Conservation (phyloP, 495 filamentous ascomycete species). For the Annulohypoxylon moriforme region DNA sequence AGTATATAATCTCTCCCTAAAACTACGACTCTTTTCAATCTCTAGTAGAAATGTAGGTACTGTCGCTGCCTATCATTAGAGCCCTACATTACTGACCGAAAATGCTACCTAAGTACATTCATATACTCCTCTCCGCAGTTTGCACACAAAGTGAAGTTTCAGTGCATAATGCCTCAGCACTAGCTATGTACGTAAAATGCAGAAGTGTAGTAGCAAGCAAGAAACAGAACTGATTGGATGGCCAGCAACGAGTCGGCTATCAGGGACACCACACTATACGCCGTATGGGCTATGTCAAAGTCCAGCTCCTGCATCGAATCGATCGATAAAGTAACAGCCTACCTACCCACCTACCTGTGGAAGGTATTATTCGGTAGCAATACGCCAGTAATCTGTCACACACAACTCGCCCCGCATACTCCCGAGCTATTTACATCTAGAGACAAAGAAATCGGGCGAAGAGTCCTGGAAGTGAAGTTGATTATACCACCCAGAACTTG, state of each 20-base stretch:
- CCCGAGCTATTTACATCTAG: neutral
- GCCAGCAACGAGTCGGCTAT: neutral
- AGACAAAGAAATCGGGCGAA: neutral
- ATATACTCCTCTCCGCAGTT: neutral
- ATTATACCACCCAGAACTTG: neutral
- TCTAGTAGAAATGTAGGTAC: neutral
- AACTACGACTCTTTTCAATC: neutral
- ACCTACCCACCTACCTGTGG: neutral
- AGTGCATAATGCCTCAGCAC: constrained; percentile 6
- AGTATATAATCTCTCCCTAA: neutral
- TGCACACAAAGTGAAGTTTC: neutral
- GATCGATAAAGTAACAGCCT: neutral
- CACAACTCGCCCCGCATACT: neutral
- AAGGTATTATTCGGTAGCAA: neutral
- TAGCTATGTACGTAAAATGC: neutral
- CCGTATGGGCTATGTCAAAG: neutral
- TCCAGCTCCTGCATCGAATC: neutral
- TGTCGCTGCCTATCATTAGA: neutral
- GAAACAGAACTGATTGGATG: neutral
- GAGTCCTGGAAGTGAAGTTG: neutral
- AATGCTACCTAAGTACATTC: neutral
- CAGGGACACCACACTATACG: neutral
- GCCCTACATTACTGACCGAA: neutral
- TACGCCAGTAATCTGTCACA: neutral
- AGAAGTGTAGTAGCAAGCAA: neutral